Base-by-base conservation (phyloP, 78 protist species). In the Dictyostelium capitatum region DNA sequence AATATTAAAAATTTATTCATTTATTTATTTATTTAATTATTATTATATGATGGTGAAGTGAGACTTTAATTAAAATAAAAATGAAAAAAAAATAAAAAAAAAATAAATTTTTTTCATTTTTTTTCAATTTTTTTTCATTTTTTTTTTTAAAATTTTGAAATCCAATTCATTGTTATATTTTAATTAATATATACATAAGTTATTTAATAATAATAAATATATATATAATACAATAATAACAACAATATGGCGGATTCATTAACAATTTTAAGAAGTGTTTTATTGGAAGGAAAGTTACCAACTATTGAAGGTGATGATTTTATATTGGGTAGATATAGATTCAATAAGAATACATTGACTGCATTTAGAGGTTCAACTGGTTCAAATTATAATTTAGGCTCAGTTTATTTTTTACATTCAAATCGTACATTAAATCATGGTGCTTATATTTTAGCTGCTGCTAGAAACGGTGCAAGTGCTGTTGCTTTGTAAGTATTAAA, bases 231-330 rank as follows among this genome's bases (percentile, higher is more conserved):
- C 19, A 14, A 53, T 14, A 2, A 37, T 37, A 37, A 59, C 12
- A 62, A 62, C 70, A 85, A 19, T 20, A 87, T 87, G 93, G 83
- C 85, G 23, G 93, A 87, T 77, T 80, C 93, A 50, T 87, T 87
- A 23, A 77, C 93, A 46, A 50, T 87, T 73, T 62, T 87, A 50
- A 74, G 79, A 59, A 79, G 80, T 77, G 57, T 64, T 1, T n/a
- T 87, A 48, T 3, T 48, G 19, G 50, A 56, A 32, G 69, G 79
- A 23, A 32, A 65, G 20, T 51, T 25, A 65, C 78, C 79, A 30
- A 70, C 43, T 3, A 74, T 77, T 2, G 93, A 87, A 48, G 93
- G 93, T 19, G 81, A 87, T 62, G 93, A 87, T 20, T 87, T 47
- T 62, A 56, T 69, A 37, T 77, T 87, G 54, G 93, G 93, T 14